These are phyloP conservation scores for Magnaporthales sp. DNA, from an alignment of 2,329 filamentous ascomycete genomes.

Conservation along the genomic window DNA sequence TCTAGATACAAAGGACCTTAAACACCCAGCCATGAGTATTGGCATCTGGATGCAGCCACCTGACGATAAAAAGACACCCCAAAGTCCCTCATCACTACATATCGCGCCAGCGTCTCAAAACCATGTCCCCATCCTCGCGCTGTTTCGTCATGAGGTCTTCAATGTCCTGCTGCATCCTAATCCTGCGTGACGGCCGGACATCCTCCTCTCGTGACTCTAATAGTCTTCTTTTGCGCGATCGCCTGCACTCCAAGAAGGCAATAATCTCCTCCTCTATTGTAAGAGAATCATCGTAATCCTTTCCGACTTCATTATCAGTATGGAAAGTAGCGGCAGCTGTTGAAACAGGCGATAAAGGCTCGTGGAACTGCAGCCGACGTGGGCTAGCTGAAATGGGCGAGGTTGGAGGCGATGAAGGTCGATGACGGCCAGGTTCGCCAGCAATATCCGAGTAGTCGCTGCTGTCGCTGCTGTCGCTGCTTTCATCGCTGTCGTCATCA, in stretches of 20 bases:
- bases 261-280: not conserved
- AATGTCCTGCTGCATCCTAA: not conserved
- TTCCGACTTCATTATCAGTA: no score
- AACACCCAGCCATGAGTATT: no score
- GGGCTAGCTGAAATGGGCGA: not conserved
- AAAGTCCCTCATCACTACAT: no score
- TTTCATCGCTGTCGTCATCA: not conserved
- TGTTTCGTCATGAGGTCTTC: not conserved
- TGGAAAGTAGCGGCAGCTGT: not conserved
- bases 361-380: not conserved
- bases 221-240: not conserved
- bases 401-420: not conserved
- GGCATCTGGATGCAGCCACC: no score
- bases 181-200: not conserved
- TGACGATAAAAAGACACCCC: no score
- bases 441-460: not conserved
- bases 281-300: not conserved
- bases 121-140: not conserved
- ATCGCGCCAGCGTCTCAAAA: not conserved
- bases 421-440: not conserved
- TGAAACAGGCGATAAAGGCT: not conserved
- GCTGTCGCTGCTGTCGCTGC: not conserved
- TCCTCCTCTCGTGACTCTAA: not conserved
- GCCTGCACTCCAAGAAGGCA: not conserved
- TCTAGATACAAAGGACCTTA: no score